Conservation (phyloP, 2,329 filamentous ascomycete species). For the Lasiodiplodia gonubiensis region DNA sequence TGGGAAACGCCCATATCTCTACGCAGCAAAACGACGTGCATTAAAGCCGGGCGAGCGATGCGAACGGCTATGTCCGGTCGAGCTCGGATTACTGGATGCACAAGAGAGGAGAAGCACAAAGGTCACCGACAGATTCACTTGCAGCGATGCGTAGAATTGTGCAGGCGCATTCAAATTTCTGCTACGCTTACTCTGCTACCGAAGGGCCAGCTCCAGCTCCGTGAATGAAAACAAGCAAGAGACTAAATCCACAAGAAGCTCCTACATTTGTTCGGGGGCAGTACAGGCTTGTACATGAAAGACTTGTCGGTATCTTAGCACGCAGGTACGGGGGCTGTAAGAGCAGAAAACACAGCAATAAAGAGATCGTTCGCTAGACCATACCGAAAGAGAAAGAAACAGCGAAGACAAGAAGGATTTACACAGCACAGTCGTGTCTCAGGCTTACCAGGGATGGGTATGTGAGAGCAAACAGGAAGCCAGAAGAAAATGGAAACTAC, state of each 20-base stretch:
- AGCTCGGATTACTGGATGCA: no score
- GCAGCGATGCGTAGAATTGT: background rate
- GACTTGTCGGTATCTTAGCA: background rate
- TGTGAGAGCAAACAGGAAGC: background rate
- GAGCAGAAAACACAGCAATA: background rate
- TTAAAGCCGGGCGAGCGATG: no score
- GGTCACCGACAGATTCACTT: background rate
- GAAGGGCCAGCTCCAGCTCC: slow-evolving; percentile 16
- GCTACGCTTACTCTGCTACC: slow-evolving; percentile 8
- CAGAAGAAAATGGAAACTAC: background rate
- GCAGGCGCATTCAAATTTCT: background rate
- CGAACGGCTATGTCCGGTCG: no score
- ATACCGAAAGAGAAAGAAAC: background rate
- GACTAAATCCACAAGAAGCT: background rate
- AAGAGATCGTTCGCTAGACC: background rate
- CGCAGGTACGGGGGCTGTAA: background rate
- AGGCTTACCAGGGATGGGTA: background rate
- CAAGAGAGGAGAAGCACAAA: no score
- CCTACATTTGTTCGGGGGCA: background rate
- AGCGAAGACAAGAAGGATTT: background rate
- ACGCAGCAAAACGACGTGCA: no score
- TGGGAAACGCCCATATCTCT: no score
- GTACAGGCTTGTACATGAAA: slow-evolving; percentile 3
- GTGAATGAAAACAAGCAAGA: background rate
- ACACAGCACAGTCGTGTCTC: no score